Conservation (phyloP, 345 rosid genomes). For the Fremontodendron californicum region DNA sequence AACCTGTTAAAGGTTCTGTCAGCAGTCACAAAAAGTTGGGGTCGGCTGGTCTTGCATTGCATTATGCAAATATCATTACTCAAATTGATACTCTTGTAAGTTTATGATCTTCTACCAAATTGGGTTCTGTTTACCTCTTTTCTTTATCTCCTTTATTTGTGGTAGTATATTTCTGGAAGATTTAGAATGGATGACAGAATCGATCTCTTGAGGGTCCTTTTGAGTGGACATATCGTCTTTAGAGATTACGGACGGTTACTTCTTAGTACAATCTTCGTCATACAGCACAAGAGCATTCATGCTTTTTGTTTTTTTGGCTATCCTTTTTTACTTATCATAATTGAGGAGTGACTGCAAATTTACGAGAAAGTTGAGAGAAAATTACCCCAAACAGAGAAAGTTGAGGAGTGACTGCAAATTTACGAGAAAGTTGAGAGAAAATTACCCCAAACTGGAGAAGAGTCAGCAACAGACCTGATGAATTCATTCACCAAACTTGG, state of each 20-base stretch:
- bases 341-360: background rate
- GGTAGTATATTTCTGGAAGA: background rate
- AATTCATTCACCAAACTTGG: background rate
- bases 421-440: background rate
- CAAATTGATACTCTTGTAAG: conserved; percentile 96
- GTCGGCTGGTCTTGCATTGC: conserved; percentile 93
- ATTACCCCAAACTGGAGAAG: background rate
- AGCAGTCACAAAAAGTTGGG: conserved; percentile 64
- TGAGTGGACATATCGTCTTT: background rate
- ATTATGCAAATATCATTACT: conserved; percentile 90
- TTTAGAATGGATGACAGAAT: background rate
- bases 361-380: background rate
- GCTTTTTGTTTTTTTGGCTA: background rate
- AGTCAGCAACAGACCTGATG: background rate
- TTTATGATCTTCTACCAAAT: conserved; percentile 11
- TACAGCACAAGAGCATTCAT: background rate
- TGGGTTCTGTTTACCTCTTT: conserved; percentile 4
- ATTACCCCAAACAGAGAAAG: too few relatives aligned
- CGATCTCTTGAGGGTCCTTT: background rate
- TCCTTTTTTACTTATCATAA: background rate
- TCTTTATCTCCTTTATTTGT: background rate
- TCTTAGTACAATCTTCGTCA: background rate
- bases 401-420: background rate
- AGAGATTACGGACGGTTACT: background rate
- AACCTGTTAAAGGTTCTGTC: conserved; percentile 34